Evolutionary conservation across 78 protist genomes (phyloP).

Genomic region (Dictyostelium brefeldianum): DNA sequence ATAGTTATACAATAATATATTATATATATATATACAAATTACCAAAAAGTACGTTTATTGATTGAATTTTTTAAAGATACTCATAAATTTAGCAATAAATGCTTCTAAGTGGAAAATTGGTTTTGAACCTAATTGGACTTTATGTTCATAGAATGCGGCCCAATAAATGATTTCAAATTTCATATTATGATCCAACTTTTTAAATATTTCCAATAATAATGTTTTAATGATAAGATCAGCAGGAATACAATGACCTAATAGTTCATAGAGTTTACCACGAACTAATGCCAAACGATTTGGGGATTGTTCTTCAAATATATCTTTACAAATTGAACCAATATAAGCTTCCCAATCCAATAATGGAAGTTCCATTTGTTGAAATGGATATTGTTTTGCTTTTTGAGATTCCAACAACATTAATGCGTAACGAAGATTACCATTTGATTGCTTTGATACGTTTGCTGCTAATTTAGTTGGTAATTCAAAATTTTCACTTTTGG

Average conservation of each 20-base stretch:
- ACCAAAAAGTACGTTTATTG: background rate
- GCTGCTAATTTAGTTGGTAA: conserved; percentile 3
- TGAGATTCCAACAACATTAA: conserved; percentile 93
- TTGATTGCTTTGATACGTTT: conserved; percentile 39
- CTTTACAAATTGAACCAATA: conserved; percentile 78
- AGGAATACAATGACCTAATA: conserved; percentile 97
- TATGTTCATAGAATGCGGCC: conserved; percentile 92
- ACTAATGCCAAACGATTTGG: conserved; percentile 87
- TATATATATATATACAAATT: too few species aligned
- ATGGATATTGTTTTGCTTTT: conserved; percentile 81
- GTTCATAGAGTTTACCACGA: conserved; percentile 94
- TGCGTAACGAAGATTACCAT: conserved; percentile 95
- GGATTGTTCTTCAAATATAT: conserved; percentile 86
- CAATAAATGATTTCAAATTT: conserved; percentile 82
- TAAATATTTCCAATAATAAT: conserved; percentile 47
- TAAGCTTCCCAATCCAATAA: conserved; percentile 95
- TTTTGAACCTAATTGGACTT: conserved; percentile 91
- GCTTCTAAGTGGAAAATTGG: conserved; percentile 98
- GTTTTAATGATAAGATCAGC: conserved; percentile 92
- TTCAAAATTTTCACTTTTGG: conserved; percentile 40
- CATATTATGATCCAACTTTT: conserved; percentile 25
- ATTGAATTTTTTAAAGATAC: conserved; percentile 84
- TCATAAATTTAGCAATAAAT: conserved; percentile 96
- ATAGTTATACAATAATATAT: too few species aligned
- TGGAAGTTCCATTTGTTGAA: conserved; percentile 33